Evolutionary conservation across 495 filamentous ascomycete species (phyloP).

Genomic region (Daldinia loculata): DNA sequence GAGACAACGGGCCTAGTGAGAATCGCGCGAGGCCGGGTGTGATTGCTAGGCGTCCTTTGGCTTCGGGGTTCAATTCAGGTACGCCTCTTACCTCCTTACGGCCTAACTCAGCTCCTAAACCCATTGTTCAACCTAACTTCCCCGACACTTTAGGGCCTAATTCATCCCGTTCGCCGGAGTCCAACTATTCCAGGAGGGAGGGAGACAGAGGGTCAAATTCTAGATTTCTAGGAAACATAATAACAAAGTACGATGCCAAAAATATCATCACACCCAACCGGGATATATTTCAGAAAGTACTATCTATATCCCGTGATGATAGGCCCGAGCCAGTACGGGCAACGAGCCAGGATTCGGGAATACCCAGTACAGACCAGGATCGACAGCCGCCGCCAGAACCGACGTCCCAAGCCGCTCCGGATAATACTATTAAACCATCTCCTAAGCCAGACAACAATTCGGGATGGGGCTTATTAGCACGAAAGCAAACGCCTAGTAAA

Average conservation of each 20-base stretch:
- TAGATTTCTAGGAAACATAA: background rate
- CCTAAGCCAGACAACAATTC: background rate
- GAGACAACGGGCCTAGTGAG: background rate
- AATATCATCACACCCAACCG: too few relatives aligned
- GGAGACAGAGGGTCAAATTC: background rate
- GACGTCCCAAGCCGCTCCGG: background rate
- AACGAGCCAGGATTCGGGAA: background rate
- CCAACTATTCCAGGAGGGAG: too few relatives aligned
- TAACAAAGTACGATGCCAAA: too few relatives aligned
- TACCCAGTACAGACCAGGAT: background rate
- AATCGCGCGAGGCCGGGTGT: too few relatives aligned
- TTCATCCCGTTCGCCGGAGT: too few relatives aligned
- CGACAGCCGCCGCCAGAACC: background rate
- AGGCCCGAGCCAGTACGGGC: background rate
- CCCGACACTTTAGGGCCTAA: too few relatives aligned
- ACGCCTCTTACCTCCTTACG: background rate
- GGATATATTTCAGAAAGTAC: too few relatives aligned
- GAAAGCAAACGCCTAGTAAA: slow-evolving; percentile 13
- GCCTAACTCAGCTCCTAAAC: background rate
- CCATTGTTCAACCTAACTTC: too few relatives aligned
- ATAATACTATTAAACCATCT: background rate
- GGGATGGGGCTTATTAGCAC: slow-evolving; percentile 27
- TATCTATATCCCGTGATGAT: background rate
- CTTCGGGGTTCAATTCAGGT: background rate
- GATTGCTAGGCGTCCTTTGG: background rate